phyloP scores from a whole-genome alignment of 495 filamentous ascomycete genomes.

The Neurospora sp. region DNA sequence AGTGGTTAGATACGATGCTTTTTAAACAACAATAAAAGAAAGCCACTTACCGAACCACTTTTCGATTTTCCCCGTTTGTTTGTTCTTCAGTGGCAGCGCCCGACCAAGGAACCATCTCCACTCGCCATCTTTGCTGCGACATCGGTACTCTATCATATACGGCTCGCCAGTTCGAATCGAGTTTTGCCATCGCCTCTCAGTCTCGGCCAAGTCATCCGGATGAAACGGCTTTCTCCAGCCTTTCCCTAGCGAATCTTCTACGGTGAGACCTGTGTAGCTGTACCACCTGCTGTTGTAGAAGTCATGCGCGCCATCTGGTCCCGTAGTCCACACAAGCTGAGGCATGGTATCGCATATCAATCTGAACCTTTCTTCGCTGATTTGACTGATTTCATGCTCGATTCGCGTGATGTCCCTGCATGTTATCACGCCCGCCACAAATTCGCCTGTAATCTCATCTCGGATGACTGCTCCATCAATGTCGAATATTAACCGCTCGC shows the following conservation, averaged over 20 bases:
- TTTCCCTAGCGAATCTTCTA: conserved; percentile 35
- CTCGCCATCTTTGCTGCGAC: conserved; percentile 46
- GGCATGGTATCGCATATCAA: conserved; percentile 63
- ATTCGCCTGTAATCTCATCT: conserved; percentile 50
- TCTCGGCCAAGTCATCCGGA: conserved; percentile 46
- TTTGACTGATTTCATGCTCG: conserved; percentile 46
- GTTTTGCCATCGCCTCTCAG: conserved; percentile 42
- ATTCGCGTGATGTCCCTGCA: conserved; percentile 55
- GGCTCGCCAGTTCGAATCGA: conserved; percentile 53
- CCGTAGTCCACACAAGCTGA: conserved; percentile 58
- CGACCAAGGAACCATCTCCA: conserved; percentile 65
- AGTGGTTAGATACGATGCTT: not conserved
- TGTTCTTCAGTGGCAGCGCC: conserved; percentile 51
- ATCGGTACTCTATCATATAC: conserved; percentile 59
- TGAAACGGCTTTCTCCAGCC: conserved; percentile 36
- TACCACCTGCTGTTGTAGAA: conserved; percentile 64
- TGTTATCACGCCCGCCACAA: conserved; percentile 54
- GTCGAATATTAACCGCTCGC: conserved; percentile 42
- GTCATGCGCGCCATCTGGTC: conserved; percentile 47
- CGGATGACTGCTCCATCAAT: conserved; percentile 48
- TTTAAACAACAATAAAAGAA: not conserved
- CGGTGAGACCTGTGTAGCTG: conserved; percentile 54
- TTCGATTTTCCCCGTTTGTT: conserved; percentile 48
- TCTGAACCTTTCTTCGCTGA: conserved; percentile 57
- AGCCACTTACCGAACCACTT: conserved; percentile 55